phyloP scores from a whole-genome alignment of 345 rosid species.

The Acer negundo region DNA sequence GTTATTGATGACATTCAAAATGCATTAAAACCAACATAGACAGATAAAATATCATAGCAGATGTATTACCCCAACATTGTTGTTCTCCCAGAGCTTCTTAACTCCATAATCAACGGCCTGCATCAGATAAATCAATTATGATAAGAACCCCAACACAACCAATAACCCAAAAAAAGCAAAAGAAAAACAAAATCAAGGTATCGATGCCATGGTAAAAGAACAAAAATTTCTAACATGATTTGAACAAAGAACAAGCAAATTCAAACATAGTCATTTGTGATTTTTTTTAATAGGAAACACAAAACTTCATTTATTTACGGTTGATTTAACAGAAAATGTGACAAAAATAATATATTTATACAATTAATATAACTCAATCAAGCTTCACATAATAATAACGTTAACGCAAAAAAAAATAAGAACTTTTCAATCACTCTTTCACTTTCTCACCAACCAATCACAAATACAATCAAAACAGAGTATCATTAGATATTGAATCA shows the following conservation, averaged over 20 bases:
- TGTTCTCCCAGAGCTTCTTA: conserved; percentile 84
- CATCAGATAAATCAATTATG: conserved; percentile 18
- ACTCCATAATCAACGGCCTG: conserved; percentile 99
- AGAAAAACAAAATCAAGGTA: not conserved
- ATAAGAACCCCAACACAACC: conserved; percentile 6
- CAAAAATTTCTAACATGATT: not conserved
- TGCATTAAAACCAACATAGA: not conserved
- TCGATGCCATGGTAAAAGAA: not conserved
- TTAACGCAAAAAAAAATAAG: not conserved
- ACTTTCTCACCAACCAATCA: not conserved
- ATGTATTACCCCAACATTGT: conserved; percentile 82
- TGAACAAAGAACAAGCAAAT: not conserved
- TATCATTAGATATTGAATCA: not conserved
- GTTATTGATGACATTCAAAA: not conserved
- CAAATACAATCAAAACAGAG: conserved; percentile 8
- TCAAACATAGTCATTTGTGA: too few relatives aligned
- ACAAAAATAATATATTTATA: not conserved
- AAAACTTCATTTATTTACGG: too few relatives aligned
- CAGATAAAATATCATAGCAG: not conserved
- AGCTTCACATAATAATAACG: not conserved
- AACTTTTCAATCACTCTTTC: not conserved
- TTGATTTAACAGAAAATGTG: not conserved
- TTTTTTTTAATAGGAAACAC: not conserved
- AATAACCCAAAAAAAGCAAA: too few relatives aligned
- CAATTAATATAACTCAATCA: not conserved